Evolutionary conservation across 2,329 filamentous ascomycete species (phyloP).

Genomic region (Phaeoacremonium minimum): DNA sequence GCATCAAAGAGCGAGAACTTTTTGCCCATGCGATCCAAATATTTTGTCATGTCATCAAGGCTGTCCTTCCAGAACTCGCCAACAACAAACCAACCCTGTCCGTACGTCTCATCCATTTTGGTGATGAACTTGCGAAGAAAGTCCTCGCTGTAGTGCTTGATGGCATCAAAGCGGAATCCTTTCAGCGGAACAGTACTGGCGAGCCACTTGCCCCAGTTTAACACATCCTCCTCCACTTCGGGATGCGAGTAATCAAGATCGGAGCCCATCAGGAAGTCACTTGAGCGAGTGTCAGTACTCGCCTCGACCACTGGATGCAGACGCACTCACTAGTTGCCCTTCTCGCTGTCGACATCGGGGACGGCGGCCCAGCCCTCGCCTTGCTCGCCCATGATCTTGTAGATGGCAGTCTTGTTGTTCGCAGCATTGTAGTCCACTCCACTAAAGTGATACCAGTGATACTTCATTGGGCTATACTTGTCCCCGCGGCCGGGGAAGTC

Average conservation of each 20-base stretch:
- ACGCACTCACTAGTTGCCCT: slow-evolving; percentile 57
- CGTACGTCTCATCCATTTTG: slow-evolving; percentile 43
- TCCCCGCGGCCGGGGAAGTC: slow-evolving; percentile 61
- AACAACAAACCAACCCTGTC: slow-evolving; percentile 29
- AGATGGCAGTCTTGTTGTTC: slow-evolving; percentile 59
- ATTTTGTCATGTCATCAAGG: slow-evolving; percentile 23
- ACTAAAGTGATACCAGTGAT: slow-evolving; percentile 67
- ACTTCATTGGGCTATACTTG: slow-evolving; percentile 60
- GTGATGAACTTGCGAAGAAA: slow-evolving; percentile 64
- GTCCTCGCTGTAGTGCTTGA: slow-evolving; percentile 66
- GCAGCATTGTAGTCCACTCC: slow-evolving; percentile 64
- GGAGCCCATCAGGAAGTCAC: slow-evolving; percentile 67
- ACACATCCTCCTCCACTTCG: slow-evolving; percentile 60
- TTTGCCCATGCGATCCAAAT: slow-evolving; percentile 41
- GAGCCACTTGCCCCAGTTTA: slow-evolving; percentile 67
- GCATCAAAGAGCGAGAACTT: slow-evolving; percentile 63
- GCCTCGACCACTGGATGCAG: slow-evolving; percentile 20
- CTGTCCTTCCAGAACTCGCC: slow-evolving; percentile 35
- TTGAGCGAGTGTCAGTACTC: slow-evolving; percentile 53
- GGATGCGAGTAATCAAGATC: slow-evolving; percentile 62
- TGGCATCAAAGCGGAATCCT: slow-evolving; percentile 68
- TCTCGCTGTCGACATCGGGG: slow-evolving; percentile 53
- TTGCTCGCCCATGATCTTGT: slow-evolving; percentile 57
- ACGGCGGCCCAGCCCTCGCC: slow-evolving; percentile 58
- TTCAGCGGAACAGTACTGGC: slow-evolving; percentile 53